Conservation (phyloP, 345 rosid species). For the Eucalyptus victrix region DNA sequence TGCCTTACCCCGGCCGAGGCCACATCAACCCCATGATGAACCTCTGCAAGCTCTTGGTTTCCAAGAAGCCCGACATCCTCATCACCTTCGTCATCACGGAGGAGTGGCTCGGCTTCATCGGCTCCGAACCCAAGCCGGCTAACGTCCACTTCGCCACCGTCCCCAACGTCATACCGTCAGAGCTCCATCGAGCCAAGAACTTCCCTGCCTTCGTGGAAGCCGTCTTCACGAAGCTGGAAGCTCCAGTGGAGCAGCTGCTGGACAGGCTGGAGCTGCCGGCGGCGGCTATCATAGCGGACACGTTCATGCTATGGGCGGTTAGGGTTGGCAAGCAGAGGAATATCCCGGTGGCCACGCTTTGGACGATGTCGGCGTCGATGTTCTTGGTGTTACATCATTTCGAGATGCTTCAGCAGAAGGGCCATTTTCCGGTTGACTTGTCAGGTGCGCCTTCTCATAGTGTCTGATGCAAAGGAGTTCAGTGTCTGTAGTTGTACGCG, state of each 20-base stretch:
- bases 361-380: neutral
- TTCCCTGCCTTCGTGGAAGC: constrained; percentile 16
- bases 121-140: constrained; percentile 16
- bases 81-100: constrained; percentile 49
- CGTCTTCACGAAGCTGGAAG: constrained; percentile 23
- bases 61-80: constrained; percentile 1
- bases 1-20: constrained; percentile 64
- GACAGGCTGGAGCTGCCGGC: constrained; percentile 16
- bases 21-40: constrained; percentile 64
- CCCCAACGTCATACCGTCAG: constrained; percentile 39
- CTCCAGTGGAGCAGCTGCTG: constrained; percentile 37
- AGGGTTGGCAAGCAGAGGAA: constrained; percentile 3
- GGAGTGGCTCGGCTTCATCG: constrained; percentile 52
- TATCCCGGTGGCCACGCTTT: constrained; percentile 16
- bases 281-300: constrained; percentile 2
- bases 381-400: neutral
- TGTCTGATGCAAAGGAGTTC: neutral
- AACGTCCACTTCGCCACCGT: constrained; percentile 12
- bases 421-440: neutral
- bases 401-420: neutral
- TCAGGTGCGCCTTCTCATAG: neutral
- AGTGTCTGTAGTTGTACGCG: neutral
- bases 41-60: constrained; percentile 20
- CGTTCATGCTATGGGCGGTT: neutral
- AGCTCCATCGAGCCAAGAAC: constrained; percentile 10